Evolutionary conservation across 2,329 filamentous ascomycete genomes (phyloP).

Genomic region (Fusarium caatingaense): DNA sequence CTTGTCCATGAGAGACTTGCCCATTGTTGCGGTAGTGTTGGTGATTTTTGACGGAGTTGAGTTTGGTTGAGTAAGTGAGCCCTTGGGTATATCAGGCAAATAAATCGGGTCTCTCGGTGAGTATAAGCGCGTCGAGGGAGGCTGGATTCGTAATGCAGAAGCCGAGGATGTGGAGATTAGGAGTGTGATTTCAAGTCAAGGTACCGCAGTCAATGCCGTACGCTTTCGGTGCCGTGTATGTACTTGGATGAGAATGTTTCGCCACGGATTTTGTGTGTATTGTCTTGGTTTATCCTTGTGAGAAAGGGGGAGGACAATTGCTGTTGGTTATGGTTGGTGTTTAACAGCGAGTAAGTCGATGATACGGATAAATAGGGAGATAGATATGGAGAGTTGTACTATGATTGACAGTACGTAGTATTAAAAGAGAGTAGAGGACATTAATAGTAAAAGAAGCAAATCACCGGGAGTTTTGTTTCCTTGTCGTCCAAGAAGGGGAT

Average conservation of each 20-base stretch:
- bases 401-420: conserved; percentile 6
- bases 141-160: conserved; percentile 23
- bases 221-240: conserved; percentile 17
- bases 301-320: conserved; percentile 33
- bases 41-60: conserved; percentile 1
- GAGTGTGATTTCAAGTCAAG: conserved; percentile 8
- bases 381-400: not conserved
- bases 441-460: conserved; percentile 39
- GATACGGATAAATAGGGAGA: not conserved
- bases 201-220: conserved; percentile 43
- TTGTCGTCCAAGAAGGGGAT: conserved; percentile 45
- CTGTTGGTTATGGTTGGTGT: conserved; percentile 10
- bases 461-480: conserved; percentile 45
- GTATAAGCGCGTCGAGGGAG: conserved; percentile 31
- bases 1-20: conserved; percentile 66
- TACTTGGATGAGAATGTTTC: conserved; percentile 24
- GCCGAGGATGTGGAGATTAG: conserved; percentile 38
- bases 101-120: conserved; percentile 24
- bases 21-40: conserved; percentile 54
- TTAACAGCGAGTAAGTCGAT: conserved; percentile 9
- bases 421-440: conserved; percentile 44
- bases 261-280: conserved; percentile 25
- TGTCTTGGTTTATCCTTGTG: conserved; percentile 21
- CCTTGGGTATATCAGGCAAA: conserved; percentile 10
- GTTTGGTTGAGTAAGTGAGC: conserved; percentile 4